Evolutionary conservation across 768 basidiomycete species (phyloP).

Genomic region (Auricularia sp.): DNA sequence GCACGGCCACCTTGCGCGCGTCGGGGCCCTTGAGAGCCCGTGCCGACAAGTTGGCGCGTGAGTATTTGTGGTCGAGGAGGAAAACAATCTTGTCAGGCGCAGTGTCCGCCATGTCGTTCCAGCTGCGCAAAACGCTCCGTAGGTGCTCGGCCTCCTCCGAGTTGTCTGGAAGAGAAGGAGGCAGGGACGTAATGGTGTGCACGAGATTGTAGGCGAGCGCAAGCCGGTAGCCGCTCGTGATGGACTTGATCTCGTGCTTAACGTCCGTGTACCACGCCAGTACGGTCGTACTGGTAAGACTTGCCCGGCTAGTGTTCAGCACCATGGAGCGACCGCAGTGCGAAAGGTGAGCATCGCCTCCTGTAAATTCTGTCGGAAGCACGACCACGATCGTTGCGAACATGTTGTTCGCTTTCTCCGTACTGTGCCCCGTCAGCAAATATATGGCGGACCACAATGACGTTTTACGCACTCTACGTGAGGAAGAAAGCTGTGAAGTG

Average conservation of each 20-base stretch:
- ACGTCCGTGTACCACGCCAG: slow-evolving; percentile 12
- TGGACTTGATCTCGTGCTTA: slow-evolving; percentile 6
- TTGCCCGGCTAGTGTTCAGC: slow-evolving; percentile 24
- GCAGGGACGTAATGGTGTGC: slow-evolving; percentile 1
- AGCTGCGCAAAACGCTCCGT: slow-evolving; percentile 1
- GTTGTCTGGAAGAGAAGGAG: not conserved
- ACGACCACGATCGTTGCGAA: slow-evolving; percentile 8
- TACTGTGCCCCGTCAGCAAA: not conserved
- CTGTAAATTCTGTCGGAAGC: slow-evolving; percentile 8
- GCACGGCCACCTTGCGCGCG: slow-evolving; percentile 1
- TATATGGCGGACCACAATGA: not conserved
- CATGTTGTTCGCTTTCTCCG: slow-evolving; percentile 5
- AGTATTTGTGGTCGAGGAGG: slow-evolving; percentile 6
- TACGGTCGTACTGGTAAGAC: slow-evolving; percentile 3
- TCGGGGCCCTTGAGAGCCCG: slow-evolving; percentile 8
- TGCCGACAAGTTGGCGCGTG: not conserved
- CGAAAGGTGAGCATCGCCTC: slow-evolving; percentile 6
- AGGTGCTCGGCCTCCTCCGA: not conserved
- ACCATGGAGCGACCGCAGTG: not conserved
- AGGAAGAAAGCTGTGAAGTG: slow-evolving; percentile 4
- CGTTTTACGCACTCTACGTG: slow-evolving; percentile 4
- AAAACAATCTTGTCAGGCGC: slow-evolving; percentile 8
- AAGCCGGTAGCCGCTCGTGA: slow-evolving; percentile 7
- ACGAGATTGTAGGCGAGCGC: slow-evolving; percentile 10
- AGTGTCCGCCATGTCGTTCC: not conserved